phyloP scores from a whole-genome alignment of 2,329 filamentous ascomycete species.

The Cladophialophora immunda region DNA sequence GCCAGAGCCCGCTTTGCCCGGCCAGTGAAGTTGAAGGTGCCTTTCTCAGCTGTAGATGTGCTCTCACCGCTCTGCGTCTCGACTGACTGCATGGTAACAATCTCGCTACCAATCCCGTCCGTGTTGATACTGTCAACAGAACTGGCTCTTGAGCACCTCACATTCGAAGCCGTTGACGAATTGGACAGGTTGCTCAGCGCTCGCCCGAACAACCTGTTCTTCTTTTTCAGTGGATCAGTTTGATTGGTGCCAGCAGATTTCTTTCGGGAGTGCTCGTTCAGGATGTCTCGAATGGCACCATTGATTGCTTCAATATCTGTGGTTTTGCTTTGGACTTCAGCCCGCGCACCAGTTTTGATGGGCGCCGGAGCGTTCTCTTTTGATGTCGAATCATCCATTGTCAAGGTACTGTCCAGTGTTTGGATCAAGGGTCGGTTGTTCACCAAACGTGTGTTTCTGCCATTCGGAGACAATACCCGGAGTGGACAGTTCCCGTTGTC shows the following conservation, averaged over 20 bases:
- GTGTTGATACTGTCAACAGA: constrained; percentile 60
- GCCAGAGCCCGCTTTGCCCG: constrained; percentile 31
- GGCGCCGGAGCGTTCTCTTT: constrained; percentile 16
- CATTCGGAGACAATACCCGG: constrained; percentile 44
- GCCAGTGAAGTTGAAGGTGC: constrained; percentile 31
- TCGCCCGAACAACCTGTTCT: constrained; percentile 52
- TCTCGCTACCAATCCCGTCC: constrained; percentile 45
- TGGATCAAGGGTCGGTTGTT: constrained; percentile 28
- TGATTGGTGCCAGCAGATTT: constrained; percentile 37
- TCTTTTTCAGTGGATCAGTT: constrained; percentile 40
- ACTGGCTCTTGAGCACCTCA: constrained; percentile 53
- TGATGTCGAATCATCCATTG: constrained; percentile 18
- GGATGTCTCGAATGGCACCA: constrained; percentile 51
- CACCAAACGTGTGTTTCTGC: constrained; percentile 20
- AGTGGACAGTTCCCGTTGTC: constrained; percentile 39
- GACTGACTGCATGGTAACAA: constrained; percentile 40
- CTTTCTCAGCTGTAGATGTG: constrained; percentile 18
- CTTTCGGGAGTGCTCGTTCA: constrained; percentile 49
- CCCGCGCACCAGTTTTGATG: not conserved
- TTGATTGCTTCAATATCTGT: constrained; percentile 43
- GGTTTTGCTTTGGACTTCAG: constrained; percentile 16
- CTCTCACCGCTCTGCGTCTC: constrained; percentile 24
- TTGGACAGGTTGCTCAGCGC: constrained; percentile 53
- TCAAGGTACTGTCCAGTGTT: constrained; percentile 30
- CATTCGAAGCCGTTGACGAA: constrained; percentile 44